Base-by-base conservation (phyloP, 345 rosid species). In the Triadica sebifera region DNA sequence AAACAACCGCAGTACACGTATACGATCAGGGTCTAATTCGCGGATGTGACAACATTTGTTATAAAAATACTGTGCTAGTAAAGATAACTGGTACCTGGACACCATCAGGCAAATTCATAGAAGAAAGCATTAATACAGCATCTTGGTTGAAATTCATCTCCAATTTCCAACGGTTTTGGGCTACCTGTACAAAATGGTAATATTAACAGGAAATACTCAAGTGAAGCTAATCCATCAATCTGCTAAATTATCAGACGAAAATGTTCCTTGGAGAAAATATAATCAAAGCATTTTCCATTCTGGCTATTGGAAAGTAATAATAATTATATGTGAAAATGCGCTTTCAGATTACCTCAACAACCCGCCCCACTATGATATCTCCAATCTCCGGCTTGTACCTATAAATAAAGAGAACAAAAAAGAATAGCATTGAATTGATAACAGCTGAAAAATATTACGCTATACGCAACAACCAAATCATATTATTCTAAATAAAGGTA, bases 341-440 rank as follows among this genome's bases (percentile, higher is more conserved):
- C 34, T 29, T 19, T n/a, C n/a, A 12, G 1, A n/a, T 66, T 84
- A 94, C 99, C 98, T 95, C 99, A 50, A 89, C 79, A 73, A 95
- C 89, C 43, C 98, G 98, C 49, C 98, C 99, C 56, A 95, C 95
- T 1, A 95, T 76, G 74, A 93, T 89, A 84, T 95, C 98, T 34
- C 98, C 99, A 63, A 91, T 87, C 83, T 95, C 99, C 1, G 99
- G 97, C 90, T 95, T 95, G 84, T 91, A 95, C 86, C 98, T 94
- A 68, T 39, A 70, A 71, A 65, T 49, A 6, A 29, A n/a, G 34
- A 29, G 34, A 38, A 0, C 17, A n/a, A 12, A 47, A 8, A 50
- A 17, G n/a, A 66, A n/a, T n/a, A 29, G 19, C 16, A 41, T 9
- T 11, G 6, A 17, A 45, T 51, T 24, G 29, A 25, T 41, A 55